Percentiles rank a stretch among this genome's conserved stretches.
These are phyloP conservation scores for Entonaema liquescens DNA, from an alignment of 495 filamentous ascomycete genomes.

Conservation along the genomic window DNA sequence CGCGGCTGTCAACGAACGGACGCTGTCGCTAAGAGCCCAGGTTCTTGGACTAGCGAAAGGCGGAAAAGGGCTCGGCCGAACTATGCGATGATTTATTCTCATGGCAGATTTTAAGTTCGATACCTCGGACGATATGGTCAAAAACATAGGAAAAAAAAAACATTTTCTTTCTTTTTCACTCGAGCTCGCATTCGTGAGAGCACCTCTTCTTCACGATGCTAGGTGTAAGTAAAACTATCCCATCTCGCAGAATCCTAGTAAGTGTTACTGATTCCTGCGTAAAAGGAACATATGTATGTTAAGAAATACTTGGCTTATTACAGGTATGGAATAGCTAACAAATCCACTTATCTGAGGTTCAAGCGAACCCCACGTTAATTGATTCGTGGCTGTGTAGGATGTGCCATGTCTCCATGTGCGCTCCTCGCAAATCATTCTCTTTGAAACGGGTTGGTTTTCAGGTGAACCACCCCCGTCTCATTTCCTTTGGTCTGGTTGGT, in stretches of 20 bases:
- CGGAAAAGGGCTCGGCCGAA: neutral
- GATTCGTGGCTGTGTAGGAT: constrained; percentile 5
- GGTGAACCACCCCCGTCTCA: constrained; percentile 4
- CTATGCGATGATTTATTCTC: neutral
- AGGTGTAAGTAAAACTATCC: neutral
- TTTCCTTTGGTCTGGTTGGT: neutral
- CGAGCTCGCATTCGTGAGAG: neutral
- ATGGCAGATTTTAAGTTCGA: neutral
- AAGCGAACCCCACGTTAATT: constrained; percentile 9
- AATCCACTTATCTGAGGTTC: constrained; percentile 9
- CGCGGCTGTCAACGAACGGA: constrained; percentile 3
- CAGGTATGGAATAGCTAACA: neutral
- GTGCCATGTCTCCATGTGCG: neutral
- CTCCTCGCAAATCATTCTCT: neutral
- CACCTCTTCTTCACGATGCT: neutral
- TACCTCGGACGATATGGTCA: neutral
- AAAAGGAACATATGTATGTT: neutral
- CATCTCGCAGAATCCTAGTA: neutral
- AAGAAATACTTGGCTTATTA: constrained; percentile 2
- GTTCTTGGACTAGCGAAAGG: neutral
- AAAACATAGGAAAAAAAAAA: too few species aligned
- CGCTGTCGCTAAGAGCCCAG: neutral
- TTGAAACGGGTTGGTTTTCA: neutral
- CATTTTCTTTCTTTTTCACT: neutral
- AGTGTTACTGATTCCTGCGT: constrained; percentile 1